Evolutionary conservation across 345 rosid genomes (phyloP).

Genomic region (Brassica incana): DNA sequence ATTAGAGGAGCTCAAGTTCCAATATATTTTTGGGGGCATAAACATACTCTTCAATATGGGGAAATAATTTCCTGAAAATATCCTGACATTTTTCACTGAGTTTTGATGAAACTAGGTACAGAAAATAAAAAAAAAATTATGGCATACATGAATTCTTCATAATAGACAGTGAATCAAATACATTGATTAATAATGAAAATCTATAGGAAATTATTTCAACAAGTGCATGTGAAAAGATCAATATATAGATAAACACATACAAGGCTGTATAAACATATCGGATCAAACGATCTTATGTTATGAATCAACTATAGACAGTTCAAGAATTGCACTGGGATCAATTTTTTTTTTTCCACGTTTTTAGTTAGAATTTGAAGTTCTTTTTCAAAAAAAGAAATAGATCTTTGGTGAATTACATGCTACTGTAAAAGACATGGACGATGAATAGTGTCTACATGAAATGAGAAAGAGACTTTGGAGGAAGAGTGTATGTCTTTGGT

Average conservation of each 20-base stretch:
- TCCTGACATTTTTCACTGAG: no score
- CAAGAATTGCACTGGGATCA: no score
- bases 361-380: no score
- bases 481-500: not conserved
- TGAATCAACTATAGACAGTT: not conserved
- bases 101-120: no score
- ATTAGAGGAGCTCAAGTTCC: conserved; percentile 73
- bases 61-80: conserved; percentile 81
- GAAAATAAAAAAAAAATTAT: conserved; percentile 35
- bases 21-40: conserved; percentile 74
- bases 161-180: no score
- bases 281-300: not conserved
- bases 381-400: no score
- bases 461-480: not conserved
- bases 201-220: no score
- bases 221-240: not conserved
- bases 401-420: conserved; percentile 9
- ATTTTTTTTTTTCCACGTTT: no score
- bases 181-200: no score
- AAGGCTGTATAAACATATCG: not conserved
- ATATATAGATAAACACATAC: conserved; percentile 3
- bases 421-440: conserved; percentile 5
- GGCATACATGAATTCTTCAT: not conserved
- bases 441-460: not conserved
- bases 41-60: conserved; percentile 74